Evolutionary conservation across 2,329 filamentous ascomycete species (phyloP).

Genomic region (Colletotrichum destructivum): DNA sequence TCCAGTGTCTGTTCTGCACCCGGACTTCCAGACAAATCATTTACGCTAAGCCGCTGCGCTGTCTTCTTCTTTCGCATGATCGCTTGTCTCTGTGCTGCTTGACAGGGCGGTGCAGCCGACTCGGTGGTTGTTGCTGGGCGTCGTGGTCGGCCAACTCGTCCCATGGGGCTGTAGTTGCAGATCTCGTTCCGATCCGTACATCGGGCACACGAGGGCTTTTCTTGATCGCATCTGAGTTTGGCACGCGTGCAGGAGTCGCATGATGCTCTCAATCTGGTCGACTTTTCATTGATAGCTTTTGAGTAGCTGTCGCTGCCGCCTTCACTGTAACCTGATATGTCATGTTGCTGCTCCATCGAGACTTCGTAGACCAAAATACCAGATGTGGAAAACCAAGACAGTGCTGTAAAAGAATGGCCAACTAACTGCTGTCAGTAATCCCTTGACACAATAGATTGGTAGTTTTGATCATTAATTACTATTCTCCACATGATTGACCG

Average conservation of each 20-base stretch:
- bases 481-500: too few relatives aligned
- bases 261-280: constrained; percentile 14
- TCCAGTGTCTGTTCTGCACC: too few relatives aligned
- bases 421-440: too few relatives aligned
- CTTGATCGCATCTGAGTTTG: constrained; percentile 21
- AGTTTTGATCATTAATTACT: too few relatives aligned
- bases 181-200: constrained; percentile 3
- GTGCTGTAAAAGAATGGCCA: too few relatives aligned
- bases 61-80: too few relatives aligned
- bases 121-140: background rate
- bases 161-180: constrained; percentile 19
- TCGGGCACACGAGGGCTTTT: constrained; percentile 13
- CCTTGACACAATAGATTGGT: rapidly evolving
- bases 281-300: background rate
- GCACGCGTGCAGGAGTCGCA: constrained; percentile 26
- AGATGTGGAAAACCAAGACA: too few relatives aligned
- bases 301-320: background rate
- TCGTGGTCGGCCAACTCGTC: constrained; percentile 21
- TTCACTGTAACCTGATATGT: background rate
- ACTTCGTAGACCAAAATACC: background rate
- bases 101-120: background rate
- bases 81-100: background rate
- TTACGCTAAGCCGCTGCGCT: too few relatives aligned
- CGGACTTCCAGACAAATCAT: too few relatives aligned
- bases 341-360: constrained; percentile 8